A percentile compares a stretch with the other conserved stretches of the same genome.
Conservation (phyloP, 495 filamentous ascomycete genomes). For the Penicillium atrosanguineum region DNA sequence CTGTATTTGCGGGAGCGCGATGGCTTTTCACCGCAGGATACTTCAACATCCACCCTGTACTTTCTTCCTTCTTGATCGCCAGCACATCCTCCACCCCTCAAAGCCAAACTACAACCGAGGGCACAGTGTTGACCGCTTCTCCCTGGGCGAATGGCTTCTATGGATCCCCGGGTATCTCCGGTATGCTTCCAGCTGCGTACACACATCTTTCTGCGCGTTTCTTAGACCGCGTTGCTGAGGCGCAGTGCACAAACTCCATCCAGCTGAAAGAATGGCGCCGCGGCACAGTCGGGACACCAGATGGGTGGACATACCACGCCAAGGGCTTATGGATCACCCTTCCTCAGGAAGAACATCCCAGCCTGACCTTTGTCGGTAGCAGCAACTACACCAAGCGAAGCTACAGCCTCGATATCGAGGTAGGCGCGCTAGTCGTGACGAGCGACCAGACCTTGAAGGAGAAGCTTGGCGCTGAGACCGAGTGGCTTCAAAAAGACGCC, state of each 20-base stretch:
- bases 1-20: constrained; percentile 60
- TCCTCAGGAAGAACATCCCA: constrained; percentile 56
- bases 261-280: constrained; percentile 83
- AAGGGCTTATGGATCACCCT: constrained; percentile 94
- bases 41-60: constrained; percentile 87
- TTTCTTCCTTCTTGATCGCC: constrained; percentile 73
- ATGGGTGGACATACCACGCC: constrained; percentile 96
- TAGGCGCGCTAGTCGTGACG: constrained; percentile 81
- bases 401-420: constrained; percentile 88
- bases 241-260: constrained; percentile 60
- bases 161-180: constrained; percentile 80
- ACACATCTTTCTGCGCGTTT: constrained; percentile 83
- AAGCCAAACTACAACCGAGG: constrained; percentile 47
- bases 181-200: constrained; percentile 88
- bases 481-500: constrained; percentile 73
- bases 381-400: constrained; percentile 96
- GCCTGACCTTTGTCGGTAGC: constrained; percentile 80
- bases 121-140: constrained; percentile 89
- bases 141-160: constrained; percentile 96
- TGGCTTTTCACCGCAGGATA: constrained; percentile 99
- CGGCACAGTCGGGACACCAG: constrained; percentile 74
- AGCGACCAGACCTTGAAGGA: constrained; percentile 68
- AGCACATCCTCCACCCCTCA: constrained; percentile 43
- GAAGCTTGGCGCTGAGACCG: constrained; percentile 72
- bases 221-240: constrained; percentile 62